phyloP scores from a whole-genome alignment of 192 early-diverging fungal species.

The Umbelopsis vinacea region DNA sequence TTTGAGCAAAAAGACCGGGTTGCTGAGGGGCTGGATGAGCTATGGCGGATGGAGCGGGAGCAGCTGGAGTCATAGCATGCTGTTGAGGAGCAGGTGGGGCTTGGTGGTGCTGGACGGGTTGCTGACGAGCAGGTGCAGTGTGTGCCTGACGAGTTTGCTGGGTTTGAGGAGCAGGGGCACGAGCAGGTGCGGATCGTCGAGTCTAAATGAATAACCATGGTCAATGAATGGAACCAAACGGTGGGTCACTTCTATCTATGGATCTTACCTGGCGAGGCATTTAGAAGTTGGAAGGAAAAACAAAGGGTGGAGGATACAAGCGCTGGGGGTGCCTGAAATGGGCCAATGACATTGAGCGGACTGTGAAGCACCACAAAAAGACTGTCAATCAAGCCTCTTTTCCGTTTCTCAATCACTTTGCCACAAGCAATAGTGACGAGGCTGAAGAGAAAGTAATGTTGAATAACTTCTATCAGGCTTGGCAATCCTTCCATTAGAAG shows the following conservation, averaged over 20 bases:
- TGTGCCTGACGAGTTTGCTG: conserved; percentile 58
- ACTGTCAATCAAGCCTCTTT: too few species aligned
- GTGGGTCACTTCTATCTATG: neutral
- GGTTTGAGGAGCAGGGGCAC: conserved; percentile 37
- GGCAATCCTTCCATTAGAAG: too few species aligned
- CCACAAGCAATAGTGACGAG: too few species aligned
- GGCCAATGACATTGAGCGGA: conserved; percentile 18
- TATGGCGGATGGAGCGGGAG: conserved; percentile 52
- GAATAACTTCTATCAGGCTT: too few species aligned
- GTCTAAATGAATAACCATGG: conserved; percentile 6
- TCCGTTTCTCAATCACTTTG: too few species aligned
- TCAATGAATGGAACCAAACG: neutral
- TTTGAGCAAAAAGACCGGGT: conserved; percentile 80
- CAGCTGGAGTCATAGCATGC: conserved; percentile 28
- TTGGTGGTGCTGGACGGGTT: conserved; percentile 46
- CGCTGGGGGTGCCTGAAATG: neutral
- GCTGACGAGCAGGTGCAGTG: conserved; percentile 65
- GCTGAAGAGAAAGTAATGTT: too few species aligned
- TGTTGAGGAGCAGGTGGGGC: conserved; percentile 53
- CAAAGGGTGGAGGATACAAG: neutral
- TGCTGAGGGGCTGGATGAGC: conserved; percentile 66
- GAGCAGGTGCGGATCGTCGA: conserved; percentile 51
- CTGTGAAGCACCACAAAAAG: neutral
- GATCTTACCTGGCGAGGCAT: conserved; percentile 19
- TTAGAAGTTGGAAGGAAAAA: neutral